Conservation (phyloP, 2,329 filamentous ascomycete species). For the Colletotrichum siamense region DNA sequence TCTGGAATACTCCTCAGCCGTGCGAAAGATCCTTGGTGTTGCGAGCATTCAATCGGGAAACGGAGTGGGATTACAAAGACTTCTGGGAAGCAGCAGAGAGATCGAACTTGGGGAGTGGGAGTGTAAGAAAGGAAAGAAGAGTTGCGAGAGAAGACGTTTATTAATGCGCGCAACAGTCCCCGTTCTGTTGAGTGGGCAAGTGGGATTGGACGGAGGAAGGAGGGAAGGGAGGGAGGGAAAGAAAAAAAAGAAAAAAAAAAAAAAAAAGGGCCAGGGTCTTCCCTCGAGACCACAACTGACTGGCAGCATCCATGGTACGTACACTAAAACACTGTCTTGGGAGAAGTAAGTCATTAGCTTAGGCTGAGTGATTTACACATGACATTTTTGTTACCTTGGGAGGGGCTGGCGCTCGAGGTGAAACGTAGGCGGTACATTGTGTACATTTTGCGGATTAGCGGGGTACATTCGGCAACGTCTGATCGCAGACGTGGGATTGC, state of each 20-base stretch:
- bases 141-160: not conserved
- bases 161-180: constrained; percentile 5
- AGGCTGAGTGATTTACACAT: not conserved
- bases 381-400: not conserved
- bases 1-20: constrained; percentile 69
- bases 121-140: not conserved
- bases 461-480: not conserved
- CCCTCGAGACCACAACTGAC: not conserved
- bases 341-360: not conserved
- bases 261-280: not conserved
- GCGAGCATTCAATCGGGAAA: constrained; percentile 12
- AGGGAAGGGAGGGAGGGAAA: not conserved
- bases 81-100: not conserved
- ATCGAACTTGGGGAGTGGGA: not conserved
- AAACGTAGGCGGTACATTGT: not conserved
- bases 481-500: not conserved
- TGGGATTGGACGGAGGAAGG: not conserved
- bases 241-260: too few species aligned
- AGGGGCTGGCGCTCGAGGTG: not conserved
- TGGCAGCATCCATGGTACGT: not conserved
- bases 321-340: not conserved
- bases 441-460: not conserved
- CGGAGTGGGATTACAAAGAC: not conserved
- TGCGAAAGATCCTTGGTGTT: constrained; percentile 41
- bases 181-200: not conserved